Evolutionary conservation across 768 basidiomycete species (phyloP).

Genomic region (Serendipita sp.): DNA sequence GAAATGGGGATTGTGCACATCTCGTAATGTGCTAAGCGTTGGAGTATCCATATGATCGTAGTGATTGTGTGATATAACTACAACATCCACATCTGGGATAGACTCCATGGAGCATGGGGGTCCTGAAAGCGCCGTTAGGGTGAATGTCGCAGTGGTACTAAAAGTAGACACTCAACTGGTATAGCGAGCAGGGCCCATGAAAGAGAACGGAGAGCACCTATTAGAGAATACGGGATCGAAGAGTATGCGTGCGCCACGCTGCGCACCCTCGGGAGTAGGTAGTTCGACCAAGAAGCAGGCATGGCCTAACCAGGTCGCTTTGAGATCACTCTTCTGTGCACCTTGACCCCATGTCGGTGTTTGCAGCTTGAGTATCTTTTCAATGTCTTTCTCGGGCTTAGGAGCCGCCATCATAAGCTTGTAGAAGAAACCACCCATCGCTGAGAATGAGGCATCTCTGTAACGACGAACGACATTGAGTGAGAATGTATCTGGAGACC

Average conservation of each 20-base stretch:
- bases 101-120: constrained; percentile 36
- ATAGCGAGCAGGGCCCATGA: constrained; percentile 31
- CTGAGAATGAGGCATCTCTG: not conserved
- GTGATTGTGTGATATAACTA: constrained; percentile 43
- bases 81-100: constrained; percentile 44
- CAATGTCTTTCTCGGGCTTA: not conserved
- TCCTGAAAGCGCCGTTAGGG: constrained; percentile 19
- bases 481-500: not conserved
- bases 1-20: constrained; percentile 26
- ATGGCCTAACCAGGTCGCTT: constrained; percentile 40
- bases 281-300: constrained; percentile 39
- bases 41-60: constrained; percentile 36
- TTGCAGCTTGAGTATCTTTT: not conserved
- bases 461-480: not conserved
- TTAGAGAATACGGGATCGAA: constrained; percentile 36
- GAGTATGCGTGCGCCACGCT: constrained; percentile 29
- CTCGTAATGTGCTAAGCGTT: constrained; percentile 25
- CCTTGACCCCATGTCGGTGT: constrained; percentile 17
- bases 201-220: constrained; percentile 33
- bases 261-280: constrained; percentile 19
- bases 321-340: constrained; percentile 17
- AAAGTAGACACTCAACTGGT: constrained; percentile 23
- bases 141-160: not conserved
- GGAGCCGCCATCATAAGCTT: not conserved
- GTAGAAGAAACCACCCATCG: not conserved